Evolutionary conservation across 306 rosid genomes (phyloP).

Genomic region (Benincasa hispida): DNA sequence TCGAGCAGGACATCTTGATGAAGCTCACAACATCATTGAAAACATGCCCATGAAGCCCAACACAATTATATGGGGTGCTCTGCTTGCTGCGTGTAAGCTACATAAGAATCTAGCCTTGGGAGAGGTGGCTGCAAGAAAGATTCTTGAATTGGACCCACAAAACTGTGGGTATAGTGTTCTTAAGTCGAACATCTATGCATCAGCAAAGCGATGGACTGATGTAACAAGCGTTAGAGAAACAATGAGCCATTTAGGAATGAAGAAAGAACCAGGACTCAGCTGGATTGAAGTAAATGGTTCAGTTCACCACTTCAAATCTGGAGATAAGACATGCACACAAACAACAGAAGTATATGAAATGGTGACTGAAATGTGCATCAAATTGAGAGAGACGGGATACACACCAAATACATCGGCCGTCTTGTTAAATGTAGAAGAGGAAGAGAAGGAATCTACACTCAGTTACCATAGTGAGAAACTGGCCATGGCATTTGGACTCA

Average conservation of each 20-base stretch:
- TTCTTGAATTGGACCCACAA: constrained; percentile 40
- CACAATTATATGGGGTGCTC: constrained; percentile 38
- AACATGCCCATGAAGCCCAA: constrained; percentile 53
- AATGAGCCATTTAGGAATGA: constrained; percentile 33
- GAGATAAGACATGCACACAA: constrained; percentile 39
- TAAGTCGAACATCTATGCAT: constrained; percentile 59
- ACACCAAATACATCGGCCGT: constrained; percentile 33
- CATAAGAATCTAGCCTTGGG: constrained; percentile 35
- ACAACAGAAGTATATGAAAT: constrained; percentile 29
- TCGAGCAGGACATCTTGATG: constrained; percentile 40
- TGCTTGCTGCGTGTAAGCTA: constrained; percentile 49
- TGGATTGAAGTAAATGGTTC: constrained; percentile 47
- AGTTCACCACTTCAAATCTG: constrained; percentile 43
- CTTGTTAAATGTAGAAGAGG: constrained; percentile 32
- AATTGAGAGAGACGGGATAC: constrained; percentile 40
- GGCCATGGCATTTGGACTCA: constrained; percentile 65
- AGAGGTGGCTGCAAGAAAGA: constrained; percentile 41
- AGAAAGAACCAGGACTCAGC: constrained; percentile 51
- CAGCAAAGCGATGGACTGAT: constrained; percentile 41
- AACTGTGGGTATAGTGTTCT: constrained; percentile 42
- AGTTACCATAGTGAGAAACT: constrained; percentile 52
- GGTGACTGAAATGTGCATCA: constrained; percentile 39
- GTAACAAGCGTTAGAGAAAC: constrained; percentile 34
- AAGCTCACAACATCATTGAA: constrained; percentile 28
- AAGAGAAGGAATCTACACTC: constrained; percentile 43